These are phyloP conservation scores for Pleurotus tuoliensis DNA, from an alignment of 768 basidiomycete genomes.

Conservation along the genomic window DNA sequence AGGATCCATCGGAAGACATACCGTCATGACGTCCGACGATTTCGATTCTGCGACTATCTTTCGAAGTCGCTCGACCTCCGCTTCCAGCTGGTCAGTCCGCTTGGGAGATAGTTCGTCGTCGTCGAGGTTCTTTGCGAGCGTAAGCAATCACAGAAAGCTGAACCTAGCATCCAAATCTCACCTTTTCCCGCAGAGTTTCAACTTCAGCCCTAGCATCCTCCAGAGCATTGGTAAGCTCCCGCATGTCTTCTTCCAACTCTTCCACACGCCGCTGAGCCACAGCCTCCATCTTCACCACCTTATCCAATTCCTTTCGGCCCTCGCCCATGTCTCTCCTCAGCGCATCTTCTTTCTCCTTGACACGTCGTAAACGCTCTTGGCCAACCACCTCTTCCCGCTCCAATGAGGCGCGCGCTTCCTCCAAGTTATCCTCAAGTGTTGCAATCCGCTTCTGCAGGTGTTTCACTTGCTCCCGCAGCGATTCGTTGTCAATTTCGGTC, in stretches of 20 bases:
- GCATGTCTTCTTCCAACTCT: constrained; percentile 86
- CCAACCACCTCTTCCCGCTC: constrained; percentile 70
- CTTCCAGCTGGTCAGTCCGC: constrained; percentile 33
- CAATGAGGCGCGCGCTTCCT: constrained; percentile 64
- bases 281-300: constrained; percentile 57
- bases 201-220: constrained; percentile 91
- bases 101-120: constrained; percentile 13
- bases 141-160: constrained; percentile 1
- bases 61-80: constrained; percentile 55
- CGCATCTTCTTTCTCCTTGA: constrained; percentile 70
- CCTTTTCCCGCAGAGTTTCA: constrained; percentile 73
- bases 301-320: constrained; percentile 62
- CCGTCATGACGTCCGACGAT: constrained; percentile 15
- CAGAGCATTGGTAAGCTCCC: constrained; percentile 82
- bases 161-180: constrained; percentile 33
- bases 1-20: constrained; percentile 11
- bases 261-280: constrained; percentile 61
- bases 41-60: constrained; percentile 39
- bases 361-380: constrained; percentile 59
- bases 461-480: constrained; percentile 82
- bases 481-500: constrained; percentile 92
- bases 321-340: constrained; percentile 69
- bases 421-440: constrained; percentile 78
- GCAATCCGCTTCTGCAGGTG: constrained; percentile 79
- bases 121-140: constrained; percentile 54